Base-by-base conservation (phyloP, 768 basidiomycete species). In the Amyloporia xantha region DNA sequence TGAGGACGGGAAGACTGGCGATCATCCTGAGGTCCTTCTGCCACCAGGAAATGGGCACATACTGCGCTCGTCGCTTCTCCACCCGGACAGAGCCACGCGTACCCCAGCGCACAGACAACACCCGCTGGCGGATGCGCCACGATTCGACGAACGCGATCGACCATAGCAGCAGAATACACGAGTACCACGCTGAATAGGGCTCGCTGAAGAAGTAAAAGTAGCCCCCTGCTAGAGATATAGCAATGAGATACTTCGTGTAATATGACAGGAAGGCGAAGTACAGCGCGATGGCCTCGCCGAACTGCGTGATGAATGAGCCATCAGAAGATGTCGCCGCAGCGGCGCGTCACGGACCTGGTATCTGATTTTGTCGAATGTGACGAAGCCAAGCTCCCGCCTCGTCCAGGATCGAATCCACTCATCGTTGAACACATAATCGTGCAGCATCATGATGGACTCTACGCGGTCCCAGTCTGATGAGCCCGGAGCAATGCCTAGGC, bases 221-320 rank as follows among this genome's bases (percentile, higher is more conserved):
- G 41, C 81, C 57, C 1, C 93, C 92, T 35, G 91, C 69, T 13
- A 67, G 61, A 2, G 92, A 81, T 2, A 93, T 88, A 55, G 91
- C 78, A 20, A 84, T 58, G 38, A 98, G 81, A 27, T 84, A 81
- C 38, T 78, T 76, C 0, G 93, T 86, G 68, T 97, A 97, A 38
- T 82, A 79, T 5, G 81, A 77, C 15, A 97, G 76, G 71, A 95
- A 96, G 42, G 80, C 78, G 66, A 94, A 97, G 68, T 99, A 94
- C 28, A 91, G 76, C 1, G 91, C 89, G 13, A 92, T 69, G 1
- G 81, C 74, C 60, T 89, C 88, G 10, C 92, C 92, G 55, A 90
- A 91, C 78, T 82, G 51, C 19, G 41, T 44, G 45, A 13, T 27
- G 10, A 27, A 13, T 20, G 21, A 11, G 47, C 19, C 69, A 53